Evolutionary conservation across 2,329 filamentous ascomycete species (phyloP), one percentile per base, ranked within the genome.

Genomic region (Trichophyton schoenleinii): DNA sequence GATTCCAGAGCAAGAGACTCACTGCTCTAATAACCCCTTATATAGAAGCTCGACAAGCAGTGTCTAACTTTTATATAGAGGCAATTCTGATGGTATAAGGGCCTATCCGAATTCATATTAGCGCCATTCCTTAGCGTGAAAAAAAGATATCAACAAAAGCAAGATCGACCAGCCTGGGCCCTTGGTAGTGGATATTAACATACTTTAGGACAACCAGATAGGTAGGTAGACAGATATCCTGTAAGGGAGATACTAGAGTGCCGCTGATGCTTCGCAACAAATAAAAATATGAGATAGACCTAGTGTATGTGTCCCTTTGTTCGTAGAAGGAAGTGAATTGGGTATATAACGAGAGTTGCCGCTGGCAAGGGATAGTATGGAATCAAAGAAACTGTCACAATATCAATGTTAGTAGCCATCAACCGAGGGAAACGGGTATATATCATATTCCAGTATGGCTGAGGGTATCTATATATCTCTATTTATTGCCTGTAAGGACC

Each of bases 81-180:
- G 31, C 6, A 15, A 9, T 55, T 55, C 34, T 7, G 6, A 36
- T n/a, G 3, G 11, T 34, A 18, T 8, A 55, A n/a, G 15, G 31
- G 25, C 52, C 52, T 36, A 28, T 55, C 52, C 8, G 20, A 15
- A 55, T 36, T 55, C 31, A 34, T 55, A 20, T 55, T 55, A 55
- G 52, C 52, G 52, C 20, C 52, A 36, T n/a, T 36, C 9, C 11
- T 55, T 55, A 55, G 52, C 52, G 52, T 55, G 52, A 55, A 55
- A 55, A 55, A 55, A 25, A 36, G 15, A 34, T n/a, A 5, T 55
- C 31, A 55, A 55, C 52, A 55, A 55, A 25, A 38, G 34, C 7
- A 34, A 55, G 9, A 55, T 34, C 52, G 15, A 55, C 31, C 52
- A 34, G 52, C n/a, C 52, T 18, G 18, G 49, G 15, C 52, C 22